Percentiles rank a stretch among this genome's conserved stretches.
Conservation (phyloP, 192 early-diverging fungal genomes). For the Phlyctochytrium arcticum region DNA sequence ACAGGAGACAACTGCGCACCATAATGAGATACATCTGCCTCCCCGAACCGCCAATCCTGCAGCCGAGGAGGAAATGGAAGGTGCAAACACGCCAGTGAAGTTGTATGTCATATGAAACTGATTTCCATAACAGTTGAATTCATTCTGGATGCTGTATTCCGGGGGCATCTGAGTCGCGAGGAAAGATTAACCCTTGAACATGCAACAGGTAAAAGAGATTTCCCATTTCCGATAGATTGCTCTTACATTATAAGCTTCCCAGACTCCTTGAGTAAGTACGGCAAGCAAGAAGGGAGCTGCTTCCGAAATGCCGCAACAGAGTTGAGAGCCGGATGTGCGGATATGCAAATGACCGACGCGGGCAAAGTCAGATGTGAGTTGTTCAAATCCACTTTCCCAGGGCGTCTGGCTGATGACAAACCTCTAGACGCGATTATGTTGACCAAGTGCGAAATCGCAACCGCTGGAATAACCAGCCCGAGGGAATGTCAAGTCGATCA, state of each 20-base stretch:
- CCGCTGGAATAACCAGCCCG: slow-evolving; percentile 23
- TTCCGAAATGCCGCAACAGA: slow-evolving; percentile 8
- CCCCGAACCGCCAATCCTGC: too few relatives aligned
- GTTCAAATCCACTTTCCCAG: not conserved
- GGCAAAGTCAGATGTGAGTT: slow-evolving; percentile 19
- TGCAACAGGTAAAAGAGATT: slow-evolving; percentile 11
- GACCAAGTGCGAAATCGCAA: slow-evolving; percentile 21
- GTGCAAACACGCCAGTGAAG: too few relatives aligned
- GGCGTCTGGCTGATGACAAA: not conserved
- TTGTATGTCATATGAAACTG: too few relatives aligned
- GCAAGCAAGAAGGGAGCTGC: slow-evolving; percentile 7
- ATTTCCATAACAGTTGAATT: not conserved
- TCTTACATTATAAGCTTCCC: too few relatives aligned
- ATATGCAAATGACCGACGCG: not conserved
- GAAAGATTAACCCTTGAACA: slow-evolving; percentile 10
- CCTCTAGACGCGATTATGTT: slow-evolving; percentile 14
- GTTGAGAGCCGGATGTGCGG: slow-evolving; percentile 7
- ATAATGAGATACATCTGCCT: too few relatives aligned
- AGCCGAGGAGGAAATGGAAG: too few relatives aligned
- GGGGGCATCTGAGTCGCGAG: slow-evolving; percentile 14
- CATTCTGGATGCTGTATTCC: slow-evolving; percentile 13
- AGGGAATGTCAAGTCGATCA: not conserved
- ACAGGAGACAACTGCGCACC: too few relatives aligned
- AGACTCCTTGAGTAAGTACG: too few relatives aligned
- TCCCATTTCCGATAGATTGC: too few relatives aligned